Evolutionary conservation across 1,139 yeast species (phyloP), one percentile per base, ranked within the genome.

Genomic region (Pichia terricola): DNA sequence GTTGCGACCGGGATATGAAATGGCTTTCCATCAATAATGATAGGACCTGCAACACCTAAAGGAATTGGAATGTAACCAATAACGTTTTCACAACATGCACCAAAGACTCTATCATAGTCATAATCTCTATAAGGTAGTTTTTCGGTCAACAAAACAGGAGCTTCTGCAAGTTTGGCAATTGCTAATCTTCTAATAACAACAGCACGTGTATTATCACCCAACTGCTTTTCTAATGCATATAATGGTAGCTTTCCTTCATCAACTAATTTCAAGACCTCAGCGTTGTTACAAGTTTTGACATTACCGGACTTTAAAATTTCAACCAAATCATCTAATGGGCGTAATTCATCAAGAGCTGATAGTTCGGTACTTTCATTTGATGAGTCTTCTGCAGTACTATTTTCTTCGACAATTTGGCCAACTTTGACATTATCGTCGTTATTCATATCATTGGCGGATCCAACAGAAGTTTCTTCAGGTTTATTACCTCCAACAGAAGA

Each of bases 81-180:
- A 48, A 91, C 98, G 61, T 91, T 91, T 65, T 91, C 99, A 70
- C 99, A 91, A 68, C 99, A 91, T 9, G 98, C 97, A 52, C 98
- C 98, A 61, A 89, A 80, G 10, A 94, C 98, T 56, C 97, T 79
- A 60, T 89, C 94, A 61, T 88, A 94, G 63, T 94, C 96, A 62
- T 91, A 91, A 59, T 79, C 69, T 50, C 72, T 68, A 63, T 79
- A 87, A 25, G 99, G 99, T 53, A 91, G 71, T 53, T 77, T 75
- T 37, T 76, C 70, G 4, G 81, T 64, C 53, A 81, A 83, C 50
- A 91, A 72, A 26, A 84, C 81, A 47, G 95, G 89, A 26, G 95
- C 89, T 52, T 78, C 74, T 9, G 96, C 88, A 45, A 86, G 66
- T 45, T 79, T 74, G 25, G 97, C 87, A 55, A 91, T 83, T 33